phyloP scores from a whole-genome alignment of 768 basidiomycete genomes.

The Multifurca ochricompacta region DNA sequence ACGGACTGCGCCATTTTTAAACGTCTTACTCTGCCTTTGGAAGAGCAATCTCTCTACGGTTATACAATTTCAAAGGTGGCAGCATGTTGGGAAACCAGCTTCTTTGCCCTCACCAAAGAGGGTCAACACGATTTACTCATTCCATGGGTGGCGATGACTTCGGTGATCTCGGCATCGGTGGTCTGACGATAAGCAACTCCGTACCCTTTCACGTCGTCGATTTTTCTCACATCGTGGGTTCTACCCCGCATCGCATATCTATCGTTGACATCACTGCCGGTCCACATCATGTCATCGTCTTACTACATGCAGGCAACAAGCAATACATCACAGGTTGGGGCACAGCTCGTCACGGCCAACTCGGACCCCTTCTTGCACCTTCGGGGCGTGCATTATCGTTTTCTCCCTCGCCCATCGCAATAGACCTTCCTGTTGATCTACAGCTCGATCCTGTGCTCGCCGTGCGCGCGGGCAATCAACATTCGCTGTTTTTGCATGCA shows the following conservation, averaged over 20 bases:
- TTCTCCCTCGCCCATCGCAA: conserved; percentile 27
- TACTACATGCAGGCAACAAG: conserved; percentile 28
- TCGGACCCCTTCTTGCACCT: conserved; percentile 37
- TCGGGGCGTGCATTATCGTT: conserved; percentile 26
- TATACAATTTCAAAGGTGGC: conserved; percentile 46
- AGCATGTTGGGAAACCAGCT: conserved; percentile 81
- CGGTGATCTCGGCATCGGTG: conserved; percentile 65
- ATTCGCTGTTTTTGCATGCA: conserved; percentile 36
- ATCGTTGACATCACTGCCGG: conserved; percentile 51
- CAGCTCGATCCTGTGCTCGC: conserved; percentile 22
- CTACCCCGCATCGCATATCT: conserved; percentile 15
- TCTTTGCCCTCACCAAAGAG: conserved; percentile 47
- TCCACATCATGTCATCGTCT: conserved; percentile 61
- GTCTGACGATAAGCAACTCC: conserved; percentile 14
- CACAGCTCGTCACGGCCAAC: conserved; percentile 74
- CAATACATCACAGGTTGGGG: conserved; percentile 70
- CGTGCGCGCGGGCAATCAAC: conserved; percentile 45
- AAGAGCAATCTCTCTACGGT: conserved; percentile 30
- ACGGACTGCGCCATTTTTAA: conserved; percentile 36
- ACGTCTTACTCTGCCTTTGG: conserved; percentile 37
- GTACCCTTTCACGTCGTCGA: conserved; percentile 34
- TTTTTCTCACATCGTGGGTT: conserved; percentile 28
- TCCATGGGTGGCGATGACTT: conserved; percentile 84
- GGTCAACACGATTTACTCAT: conserved; percentile 47
- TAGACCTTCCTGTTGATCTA: conserved; percentile 27